These are phyloP conservation scores for Sporothrix curviconia DNA, from an alignment of 2,329 filamentous ascomycete genomes.

Conservation along the genomic window DNA sequence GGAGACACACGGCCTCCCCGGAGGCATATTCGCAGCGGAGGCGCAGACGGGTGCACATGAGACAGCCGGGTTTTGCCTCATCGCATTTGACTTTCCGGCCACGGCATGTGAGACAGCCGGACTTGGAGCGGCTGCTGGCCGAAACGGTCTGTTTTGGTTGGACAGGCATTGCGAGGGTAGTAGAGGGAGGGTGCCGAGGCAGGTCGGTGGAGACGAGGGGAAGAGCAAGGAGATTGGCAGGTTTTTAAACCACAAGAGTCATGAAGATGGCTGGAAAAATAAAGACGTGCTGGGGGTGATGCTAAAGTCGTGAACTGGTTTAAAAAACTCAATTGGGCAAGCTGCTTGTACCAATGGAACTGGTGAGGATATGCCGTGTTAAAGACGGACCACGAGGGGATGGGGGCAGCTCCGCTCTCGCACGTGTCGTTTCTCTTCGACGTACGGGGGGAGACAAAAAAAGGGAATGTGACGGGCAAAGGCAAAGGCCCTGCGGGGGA, in stretches of 20 bases:
- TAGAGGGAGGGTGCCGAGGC: no score
- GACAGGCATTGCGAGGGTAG: no score
- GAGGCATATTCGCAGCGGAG: not conserved
- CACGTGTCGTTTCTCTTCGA: no score
- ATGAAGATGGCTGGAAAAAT: no score
- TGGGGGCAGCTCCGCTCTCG: not conserved
- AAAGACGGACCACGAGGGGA: not conserved
- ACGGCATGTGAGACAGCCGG: conserved; percentile 8
- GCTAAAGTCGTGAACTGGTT: not conserved
- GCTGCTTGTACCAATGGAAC: no score
- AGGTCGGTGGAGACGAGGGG: no score
- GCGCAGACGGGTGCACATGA: not conserved
- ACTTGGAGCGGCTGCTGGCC: conserved; percentile 5
- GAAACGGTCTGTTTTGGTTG: not conserved
- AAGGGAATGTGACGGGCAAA: not conserved
- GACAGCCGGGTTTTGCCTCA: conserved; percentile 5
- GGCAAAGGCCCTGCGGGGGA: not conserved
- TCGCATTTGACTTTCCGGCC: conserved; percentile 12
- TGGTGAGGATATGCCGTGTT: not conserved
- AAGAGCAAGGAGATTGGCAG: no score
- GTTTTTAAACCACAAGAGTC: no score
- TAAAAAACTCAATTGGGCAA: no score
- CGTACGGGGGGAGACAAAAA: not conserved
- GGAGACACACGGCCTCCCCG: not conserved
- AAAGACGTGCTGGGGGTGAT: no score